Evolutionary conservation across 1,139 yeast species (phyloP).

Genomic region (Yamadazyma pseudoaaseri): DNA sequence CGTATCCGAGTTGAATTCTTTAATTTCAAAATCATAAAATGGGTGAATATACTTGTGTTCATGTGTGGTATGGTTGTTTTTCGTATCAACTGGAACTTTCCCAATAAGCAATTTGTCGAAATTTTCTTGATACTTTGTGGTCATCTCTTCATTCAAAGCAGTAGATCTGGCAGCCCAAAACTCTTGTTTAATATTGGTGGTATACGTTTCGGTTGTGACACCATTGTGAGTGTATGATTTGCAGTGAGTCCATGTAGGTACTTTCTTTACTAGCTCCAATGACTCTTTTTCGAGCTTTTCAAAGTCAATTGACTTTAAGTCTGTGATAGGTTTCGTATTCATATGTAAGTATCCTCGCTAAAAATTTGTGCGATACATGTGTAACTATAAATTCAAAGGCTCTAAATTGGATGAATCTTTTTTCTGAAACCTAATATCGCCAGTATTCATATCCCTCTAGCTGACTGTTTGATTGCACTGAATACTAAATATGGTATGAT

Average conservation of each 20-base stretch:
- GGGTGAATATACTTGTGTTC: conserved; percentile 36
- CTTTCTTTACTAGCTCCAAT: neutral
- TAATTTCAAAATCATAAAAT: conserved; percentile 22
- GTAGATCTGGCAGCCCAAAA: conserved; percentile 15
- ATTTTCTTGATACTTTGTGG: conserved; percentile 7
- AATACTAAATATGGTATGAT: too few species aligned
- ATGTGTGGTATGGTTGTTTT: conserved; percentile 31
- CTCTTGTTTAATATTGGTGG: conserved; percentile 8
- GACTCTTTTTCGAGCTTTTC: conserved; percentile 3
- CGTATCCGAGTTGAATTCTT: conserved; percentile 13
- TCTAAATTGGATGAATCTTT: too few species aligned
- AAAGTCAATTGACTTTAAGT: conserved; percentile 10
- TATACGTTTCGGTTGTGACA: conserved; percentile 7
- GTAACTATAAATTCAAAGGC: too few species aligned
- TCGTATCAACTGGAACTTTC: conserved; percentile 10
- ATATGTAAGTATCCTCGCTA: too few species aligned
- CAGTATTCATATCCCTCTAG: too few species aligned
- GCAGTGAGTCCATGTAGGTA: conserved; percentile 15
- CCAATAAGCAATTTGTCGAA: conserved; percentile 17
- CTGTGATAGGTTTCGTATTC: conserved; percentile 3
- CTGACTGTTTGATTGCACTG: too few species aligned
- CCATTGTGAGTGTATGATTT: conserved; percentile 9
- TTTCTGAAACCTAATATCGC: too few species aligned
- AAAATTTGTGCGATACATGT: too few species aligned
- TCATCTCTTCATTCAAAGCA: conserved; percentile 6